Percentiles rank a stretch among this genome's conserved stretches.
phyloP scores from a whole-genome alignment of 306 rosid species.

The Quercus robur region DNA sequence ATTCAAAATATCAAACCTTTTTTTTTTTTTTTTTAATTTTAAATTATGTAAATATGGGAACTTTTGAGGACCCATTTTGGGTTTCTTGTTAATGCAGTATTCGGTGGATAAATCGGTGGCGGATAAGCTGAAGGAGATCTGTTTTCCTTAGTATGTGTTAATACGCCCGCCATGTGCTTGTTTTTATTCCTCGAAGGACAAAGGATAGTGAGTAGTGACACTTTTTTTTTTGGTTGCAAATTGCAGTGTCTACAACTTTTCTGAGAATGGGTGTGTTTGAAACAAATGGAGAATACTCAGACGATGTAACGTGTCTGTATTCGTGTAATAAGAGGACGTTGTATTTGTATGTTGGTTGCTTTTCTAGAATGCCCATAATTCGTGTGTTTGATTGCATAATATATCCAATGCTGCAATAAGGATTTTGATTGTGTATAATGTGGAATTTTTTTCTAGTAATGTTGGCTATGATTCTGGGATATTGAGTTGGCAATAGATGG shows the following conservation, averaged over 20 bases:
- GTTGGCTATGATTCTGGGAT: neutral
- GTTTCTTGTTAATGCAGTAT: slow-evolving; percentile 46
- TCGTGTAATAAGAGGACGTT: too few species aligned
- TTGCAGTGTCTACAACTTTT: neutral
- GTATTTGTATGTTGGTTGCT: too few species aligned
- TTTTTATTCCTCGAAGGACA: slow-evolving; percentile 13
- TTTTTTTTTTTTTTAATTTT: neutral
- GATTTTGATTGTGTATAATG: neutral
- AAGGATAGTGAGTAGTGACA: neutral
- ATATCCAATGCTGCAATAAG: neutral
- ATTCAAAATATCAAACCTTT: too few species aligned
- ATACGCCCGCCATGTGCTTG: slow-evolving; percentile 42
- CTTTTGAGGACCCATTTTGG: too few species aligned
- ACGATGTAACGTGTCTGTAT: too few species aligned
- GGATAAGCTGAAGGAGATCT: slow-evolving; percentile 51
- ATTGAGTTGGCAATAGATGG: too few species aligned
- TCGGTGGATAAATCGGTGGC: slow-evolving; percentile 66
- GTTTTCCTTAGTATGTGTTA: slow-evolving; percentile 12
- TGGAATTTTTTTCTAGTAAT: neutral
- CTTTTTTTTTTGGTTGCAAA: neutral
- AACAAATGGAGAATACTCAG: neutral
- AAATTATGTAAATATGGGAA: neutral
- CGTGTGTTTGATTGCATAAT: neutral
- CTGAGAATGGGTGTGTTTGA: neutral
- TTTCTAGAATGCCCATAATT: too few species aligned